Base-by-base conservation (phyloP, 2,329 filamentous ascomycete species). In the Plectosphaerella sp. region DNA sequence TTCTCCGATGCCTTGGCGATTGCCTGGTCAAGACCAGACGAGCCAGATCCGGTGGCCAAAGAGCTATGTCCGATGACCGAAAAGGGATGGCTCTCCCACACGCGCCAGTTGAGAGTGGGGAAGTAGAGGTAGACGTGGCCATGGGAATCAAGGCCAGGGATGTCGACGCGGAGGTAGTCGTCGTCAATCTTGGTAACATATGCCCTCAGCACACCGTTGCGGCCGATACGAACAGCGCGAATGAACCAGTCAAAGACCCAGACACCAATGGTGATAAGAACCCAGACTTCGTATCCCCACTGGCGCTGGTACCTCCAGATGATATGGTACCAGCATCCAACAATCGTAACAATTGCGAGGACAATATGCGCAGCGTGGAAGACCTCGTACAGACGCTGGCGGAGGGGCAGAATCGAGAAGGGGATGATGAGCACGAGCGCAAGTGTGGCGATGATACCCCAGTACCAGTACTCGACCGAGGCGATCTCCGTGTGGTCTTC, bases 331-430 rank as follows among this genome's bases (percentile, higher is more conserved):
- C 68, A 77, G 36, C 66, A 67, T 3, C 69, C 74, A 1, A 72
- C 67, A 2, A 80, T 47, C 9, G 68, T 60, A 2, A 78, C 50
- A 4, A 73, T 60, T 0, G 73, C 63, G 0, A 78, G 47, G 3
- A 67, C 48, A 22, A 79, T 69, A 45, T 79, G 76, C 9, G 61
- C 54, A 6, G 69, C 56, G 0, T 79, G 63, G 55, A 80, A 79
- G 0, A 73, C 28, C 58, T 77, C 74, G 57, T 74, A 77, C 4
- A 60, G 58, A 36, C 56, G 60, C 35, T 62, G 64, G 12, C 45
- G 67, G 16, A 77, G 45, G 2, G 64, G 65, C 12, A 74, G 58
- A 0, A 67, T 56, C 0, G 68, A 71, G 20, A 64, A 57, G 11
- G 66, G 54, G 0, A 71, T 49, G 1, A 75, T 52, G 2, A 68